Evolutionary conservation across 2,329 filamentous ascomycete species (phyloP).

Genomic region (Cephalotrichum gorgonifer): DNA sequence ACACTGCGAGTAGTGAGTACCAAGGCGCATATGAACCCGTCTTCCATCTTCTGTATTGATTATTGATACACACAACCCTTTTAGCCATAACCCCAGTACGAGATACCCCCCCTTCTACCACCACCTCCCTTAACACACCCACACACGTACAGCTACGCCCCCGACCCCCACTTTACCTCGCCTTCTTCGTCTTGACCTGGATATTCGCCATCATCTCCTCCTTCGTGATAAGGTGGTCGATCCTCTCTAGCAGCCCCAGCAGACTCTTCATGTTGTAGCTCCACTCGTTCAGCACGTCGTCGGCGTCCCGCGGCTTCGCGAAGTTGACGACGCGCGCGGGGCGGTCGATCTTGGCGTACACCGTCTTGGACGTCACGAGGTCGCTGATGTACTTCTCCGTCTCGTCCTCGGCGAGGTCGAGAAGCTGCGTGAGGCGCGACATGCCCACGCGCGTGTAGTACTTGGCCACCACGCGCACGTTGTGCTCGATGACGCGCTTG

Average conservation of each 20-base stretch:
- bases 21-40: not conserved
- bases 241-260: slow-evolving; percentile 73
- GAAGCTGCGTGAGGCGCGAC: slow-evolving; percentile 76
- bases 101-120: no score
- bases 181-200: slow-evolving; percentile 45
- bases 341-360: slow-evolving; percentile 94
- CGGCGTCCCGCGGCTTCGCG: slow-evolving; percentile 85
- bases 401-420: slow-evolving; percentile 89
- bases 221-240: slow-evolving; percentile 97
- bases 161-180: slow-evolving; percentile 1
- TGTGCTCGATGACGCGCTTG: slow-evolving; percentile 98
- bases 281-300: slow-evolving; percentile 97
- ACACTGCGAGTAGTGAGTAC: no score
- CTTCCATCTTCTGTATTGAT: not conserved
- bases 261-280: slow-evolving; percentile 96
- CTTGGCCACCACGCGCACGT: slow-evolving; percentile 92
- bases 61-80: no score
- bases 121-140: not conserved
- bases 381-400: slow-evolving; percentile 99
- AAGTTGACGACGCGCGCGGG: slow-evolving; percentile 89
- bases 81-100: no score
- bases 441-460: slow-evolving; percentile 98
- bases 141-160: slow-evolving; percentile 1
- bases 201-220: slow-evolving; percentile 99
- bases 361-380: slow-evolving; percentile 92